These are phyloP conservation scores for Pulicaria dysenterica DNA, from an alignment of 129 eudicot genomes.

Conservation along the genomic window DNA sequence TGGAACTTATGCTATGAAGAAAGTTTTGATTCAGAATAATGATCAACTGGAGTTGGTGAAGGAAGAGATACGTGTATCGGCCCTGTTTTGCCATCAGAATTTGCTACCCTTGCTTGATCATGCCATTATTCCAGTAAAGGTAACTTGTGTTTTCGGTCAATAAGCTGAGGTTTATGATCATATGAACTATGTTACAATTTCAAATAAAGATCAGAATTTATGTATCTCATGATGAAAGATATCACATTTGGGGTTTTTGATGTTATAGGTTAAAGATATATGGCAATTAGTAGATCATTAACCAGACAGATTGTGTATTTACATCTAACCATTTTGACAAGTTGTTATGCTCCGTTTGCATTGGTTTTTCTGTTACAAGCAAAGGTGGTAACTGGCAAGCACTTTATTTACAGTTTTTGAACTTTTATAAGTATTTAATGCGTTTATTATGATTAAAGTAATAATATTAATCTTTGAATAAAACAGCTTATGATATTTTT, in stretches of 20 bases:
- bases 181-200: neutral
- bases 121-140: slow-evolving; percentile 87
- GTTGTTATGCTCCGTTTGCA: no score
- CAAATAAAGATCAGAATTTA: slow-evolving; percentile 14
- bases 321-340: no score
- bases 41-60: slow-evolving; percentile 91
- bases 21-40: slow-evolving; percentile 79
- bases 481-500: neutral
- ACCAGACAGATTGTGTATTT: no score
- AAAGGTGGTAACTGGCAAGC: neutral
- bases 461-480: neutral
- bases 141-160: slow-evolving; percentile 15
- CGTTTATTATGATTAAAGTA: neutral
- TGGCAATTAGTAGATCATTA: neutral
- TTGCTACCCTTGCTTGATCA: slow-evolving; percentile 89
- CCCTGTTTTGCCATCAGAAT: slow-evolving; percentile 79
- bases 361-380: no score
- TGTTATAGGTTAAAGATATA: neutral
- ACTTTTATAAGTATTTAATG: neutral
- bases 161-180: slow-evolving; percentile 9
- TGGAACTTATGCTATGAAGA: slow-evolving; percentile 99
- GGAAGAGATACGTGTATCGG: slow-evolving; percentile 94
- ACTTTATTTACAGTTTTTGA: neutral
- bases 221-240: neutral
- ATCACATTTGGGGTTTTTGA: neutral